Base-by-base conservation (phyloP, 768 basidiomycete genomes). In the Leccinum variicolor region DNA sequence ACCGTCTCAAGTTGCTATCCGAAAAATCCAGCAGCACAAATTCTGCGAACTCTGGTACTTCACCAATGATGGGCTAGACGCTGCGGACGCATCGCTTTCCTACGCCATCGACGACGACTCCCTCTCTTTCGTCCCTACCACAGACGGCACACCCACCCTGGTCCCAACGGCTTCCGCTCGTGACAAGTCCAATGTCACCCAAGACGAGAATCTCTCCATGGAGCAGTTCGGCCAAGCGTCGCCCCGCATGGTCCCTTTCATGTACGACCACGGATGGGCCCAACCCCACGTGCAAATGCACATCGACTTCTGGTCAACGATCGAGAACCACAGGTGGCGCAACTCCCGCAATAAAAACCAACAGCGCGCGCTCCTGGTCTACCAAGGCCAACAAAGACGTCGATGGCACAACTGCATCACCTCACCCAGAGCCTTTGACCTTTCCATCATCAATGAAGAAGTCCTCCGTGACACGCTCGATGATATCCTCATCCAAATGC, bases 1-100 rank as follows among this genome's bases (percentile, higher is more conserved):
- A 0, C 52, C 26, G 0, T 52, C 39, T 0, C 34, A 25, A 3
- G 52, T 52, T 2, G 26, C 52, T 11, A n/a, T 52, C 0, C 3
- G 26, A 0, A 41, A 52, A 4, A 17, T 50, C 17, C 23, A 39
- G 28, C 15, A 41, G 2, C 52, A 52, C 17, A 17, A 39, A 36
- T 52, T 52, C 51, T 52, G 51, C 6, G 25, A 52, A 6, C 14
- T 52, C 14, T 52, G 36, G 36, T 52, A 52, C 51, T 52, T 52
- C 36, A 39, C 36, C 15, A 52, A 52, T 6, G 51, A 39, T 1
- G 51, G 51, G 0, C 36, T 52, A 1, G 4, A 26, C 3, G 10
- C 3, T 1, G 36, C 51, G 2, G 15, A 36, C 2, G 6, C 23
- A 2, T 17, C 25, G 2, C 34, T 39, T 0, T 23, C 51, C 15